A percentile compares a stretch with the other conserved stretches of the same genome.
These are phyloP conservation scores for Achaetomiella virescens DNA, from an alignment of 495 filamentous ascomycete genomes.

Conservation along the genomic window DNA sequence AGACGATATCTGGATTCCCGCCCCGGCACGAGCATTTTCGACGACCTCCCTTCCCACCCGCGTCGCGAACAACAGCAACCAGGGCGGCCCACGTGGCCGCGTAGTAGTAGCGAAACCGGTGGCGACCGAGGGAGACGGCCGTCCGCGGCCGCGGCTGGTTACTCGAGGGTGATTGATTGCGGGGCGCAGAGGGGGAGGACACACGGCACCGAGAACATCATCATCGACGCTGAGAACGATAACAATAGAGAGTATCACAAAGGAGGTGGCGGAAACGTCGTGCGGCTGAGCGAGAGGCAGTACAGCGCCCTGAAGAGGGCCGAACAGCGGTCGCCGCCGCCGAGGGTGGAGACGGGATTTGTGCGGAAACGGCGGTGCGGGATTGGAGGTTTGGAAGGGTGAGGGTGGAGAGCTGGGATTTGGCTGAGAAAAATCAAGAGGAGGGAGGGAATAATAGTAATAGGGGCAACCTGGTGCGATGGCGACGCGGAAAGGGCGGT, in stretches of 20 bases:
- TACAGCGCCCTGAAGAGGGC: slow-evolving; percentile 28
- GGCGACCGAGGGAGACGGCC: background rate
- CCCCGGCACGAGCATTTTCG: slow-evolving; percentile 37
- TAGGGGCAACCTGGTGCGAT: slow-evolving; percentile 1
- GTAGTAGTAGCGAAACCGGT: background rate
- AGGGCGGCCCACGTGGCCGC: no score
- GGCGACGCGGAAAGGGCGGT: background rate
- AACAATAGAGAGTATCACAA: slow-evolving; percentile 8
- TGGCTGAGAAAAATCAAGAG: background rate
- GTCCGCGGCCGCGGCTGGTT: background rate
- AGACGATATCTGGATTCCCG: slow-evolving; percentile 35
- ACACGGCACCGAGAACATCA: slow-evolving; percentile 2
- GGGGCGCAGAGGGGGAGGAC: slow-evolving; percentile 31
- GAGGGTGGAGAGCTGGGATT: slow-evolving; percentile 41
- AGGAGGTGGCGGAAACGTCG: slow-evolving; percentile 21
- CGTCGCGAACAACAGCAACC: slow-evolving; percentile 19
- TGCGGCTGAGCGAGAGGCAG: slow-evolving; percentile 28
- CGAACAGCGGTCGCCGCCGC: slow-evolving; percentile 25
- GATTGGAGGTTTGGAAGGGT: slow-evolving; percentile 46
- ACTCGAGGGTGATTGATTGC: slow-evolving; percentile 37
- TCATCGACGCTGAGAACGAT: background rate
- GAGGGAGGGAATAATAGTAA: background rate
- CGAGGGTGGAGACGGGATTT: slow-evolving; percentile 29
- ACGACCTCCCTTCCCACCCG: slow-evolving; percentile 39
- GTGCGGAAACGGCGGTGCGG: slow-evolving; percentile 32